Conservation (phyloP, 139 green algal genomes). For the Cymbomonas tetramitiformis region DNA sequence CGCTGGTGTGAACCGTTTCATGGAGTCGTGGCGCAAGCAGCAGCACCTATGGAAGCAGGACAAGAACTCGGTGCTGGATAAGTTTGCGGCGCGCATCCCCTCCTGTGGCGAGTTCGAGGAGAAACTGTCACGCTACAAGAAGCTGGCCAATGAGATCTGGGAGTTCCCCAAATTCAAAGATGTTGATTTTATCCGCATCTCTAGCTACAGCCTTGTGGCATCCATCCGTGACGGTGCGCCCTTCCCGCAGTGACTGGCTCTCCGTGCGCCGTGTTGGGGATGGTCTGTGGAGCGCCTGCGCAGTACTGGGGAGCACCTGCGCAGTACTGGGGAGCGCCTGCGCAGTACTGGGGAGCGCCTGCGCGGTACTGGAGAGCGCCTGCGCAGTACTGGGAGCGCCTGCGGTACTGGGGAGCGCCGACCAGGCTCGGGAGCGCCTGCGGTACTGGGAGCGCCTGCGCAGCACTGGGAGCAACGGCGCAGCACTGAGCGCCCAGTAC, state of each 20-base stretch:
- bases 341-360: no score
- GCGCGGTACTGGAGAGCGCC: no score
- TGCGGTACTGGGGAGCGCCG: no score
- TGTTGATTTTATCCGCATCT: slow-evolving; percentile 52
- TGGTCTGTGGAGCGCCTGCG: no score
- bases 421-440: no score
- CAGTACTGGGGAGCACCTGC: no score
- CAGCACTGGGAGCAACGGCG: no score
- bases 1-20: slow-evolving; percentile 38
- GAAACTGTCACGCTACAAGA: slow-evolving; percentile 54
- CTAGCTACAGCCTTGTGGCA: slow-evolving; percentile 36
- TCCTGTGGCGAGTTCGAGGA: slow-evolving; percentile 48
- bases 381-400: no score
- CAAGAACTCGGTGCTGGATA: slow-evolving; percentile 52
- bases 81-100: slow-evolving; percentile 55
- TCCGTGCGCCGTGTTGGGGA: no score
- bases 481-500: no score
- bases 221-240: slow-evolving; percentile 36
- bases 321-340: no score
- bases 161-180: slow-evolving; percentile 37
- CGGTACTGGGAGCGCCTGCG: no score
- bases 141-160: slow-evolving; percentile 29
- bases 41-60: slow-evolving; percentile 71
- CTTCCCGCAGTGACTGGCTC: neutral
- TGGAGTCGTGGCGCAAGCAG: slow-evolving; percentile 57